A percentile compares a stretch with the other conserved stretches of the same genome.
Evolutionary conservation across 768 basidiomycete species (phyloP).

Genomic region (Russula virescens): DNA sequence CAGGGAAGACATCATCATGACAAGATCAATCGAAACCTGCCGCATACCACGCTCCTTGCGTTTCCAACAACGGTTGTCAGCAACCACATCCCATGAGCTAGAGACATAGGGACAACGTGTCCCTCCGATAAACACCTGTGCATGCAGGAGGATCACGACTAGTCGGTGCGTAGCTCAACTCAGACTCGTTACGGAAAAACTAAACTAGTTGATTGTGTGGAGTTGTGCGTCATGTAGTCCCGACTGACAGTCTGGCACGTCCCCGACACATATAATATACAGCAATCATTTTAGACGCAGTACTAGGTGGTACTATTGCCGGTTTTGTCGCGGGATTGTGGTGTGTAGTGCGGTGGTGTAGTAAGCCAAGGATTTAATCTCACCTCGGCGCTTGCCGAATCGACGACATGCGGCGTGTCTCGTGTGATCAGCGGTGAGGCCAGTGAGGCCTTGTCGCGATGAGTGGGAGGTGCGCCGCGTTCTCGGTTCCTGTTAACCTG

Average conservation of each 20-base stretch:
- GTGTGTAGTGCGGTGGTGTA: no score
- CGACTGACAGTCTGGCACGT: no score
- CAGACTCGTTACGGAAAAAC: neutral
- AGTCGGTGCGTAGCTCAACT: no score
- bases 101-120: neutral
- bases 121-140: neutral
- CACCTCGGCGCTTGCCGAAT: slow-evolving; percentile 12
- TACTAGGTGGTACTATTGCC: no score
- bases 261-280: no score
- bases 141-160: no score
- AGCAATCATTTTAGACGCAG: no score
- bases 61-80: slow-evolving; percentile 10
- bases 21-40: neutral
- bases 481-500: neutral
- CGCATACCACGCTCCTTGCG: neutral
- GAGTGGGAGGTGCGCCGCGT: neutral
- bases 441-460: no score
- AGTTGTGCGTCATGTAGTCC: no score
- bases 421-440: neutral
- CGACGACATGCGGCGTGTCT: slow-evolving; percentile 8
- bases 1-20: neutral
- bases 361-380: neutral
- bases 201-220: no score
- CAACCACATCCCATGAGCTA: neutral
- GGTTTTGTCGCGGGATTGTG: no score